Conservation (phyloP, 129 eudicot genomes). For the Artemisia tridentata region DNA sequence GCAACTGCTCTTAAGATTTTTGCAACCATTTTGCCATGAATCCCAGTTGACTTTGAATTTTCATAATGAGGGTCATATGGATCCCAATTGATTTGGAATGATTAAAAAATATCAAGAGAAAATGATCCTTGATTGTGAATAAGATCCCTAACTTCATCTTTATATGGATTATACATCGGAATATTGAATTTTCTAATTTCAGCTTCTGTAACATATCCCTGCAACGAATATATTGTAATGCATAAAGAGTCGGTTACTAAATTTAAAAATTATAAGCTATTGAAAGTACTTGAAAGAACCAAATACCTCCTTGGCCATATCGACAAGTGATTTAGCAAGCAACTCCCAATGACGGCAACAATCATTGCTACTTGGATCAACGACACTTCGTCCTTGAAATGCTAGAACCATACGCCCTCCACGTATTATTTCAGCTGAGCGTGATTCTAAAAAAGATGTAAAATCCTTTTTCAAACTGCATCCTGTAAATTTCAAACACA, state of each 20-base stretch:
- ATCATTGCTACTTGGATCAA: background rate
- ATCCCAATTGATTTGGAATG: background rate
- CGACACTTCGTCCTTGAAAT: background rate
- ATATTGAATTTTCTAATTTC: background rate
- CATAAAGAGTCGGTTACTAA: background rate
- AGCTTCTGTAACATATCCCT: background rate
- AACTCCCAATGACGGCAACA: background rate
- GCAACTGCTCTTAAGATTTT: background rate
- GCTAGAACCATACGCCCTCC: slow-evolving; percentile 9
- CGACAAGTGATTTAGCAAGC: background rate
- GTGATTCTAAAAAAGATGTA: background rate
- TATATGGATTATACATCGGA: background rate
- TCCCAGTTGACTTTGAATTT: background rate
- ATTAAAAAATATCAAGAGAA: background rate
- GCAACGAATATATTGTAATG: background rate
- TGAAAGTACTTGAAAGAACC: background rate
- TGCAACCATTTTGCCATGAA: background rate
- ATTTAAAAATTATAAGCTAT: background rate
- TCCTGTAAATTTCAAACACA: background rate
- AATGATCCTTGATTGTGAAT: slow-evolving; percentile 1
- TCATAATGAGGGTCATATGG: background rate
- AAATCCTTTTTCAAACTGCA: slow-evolving; percentile 9
- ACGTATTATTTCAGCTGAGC: background rate
- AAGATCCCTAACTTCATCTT: slow-evolving; percentile 5
- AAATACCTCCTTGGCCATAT: background rate